Conservation (phyloP, 805 yeast genomes). For the Suhomyces xylopsoci region DNA sequence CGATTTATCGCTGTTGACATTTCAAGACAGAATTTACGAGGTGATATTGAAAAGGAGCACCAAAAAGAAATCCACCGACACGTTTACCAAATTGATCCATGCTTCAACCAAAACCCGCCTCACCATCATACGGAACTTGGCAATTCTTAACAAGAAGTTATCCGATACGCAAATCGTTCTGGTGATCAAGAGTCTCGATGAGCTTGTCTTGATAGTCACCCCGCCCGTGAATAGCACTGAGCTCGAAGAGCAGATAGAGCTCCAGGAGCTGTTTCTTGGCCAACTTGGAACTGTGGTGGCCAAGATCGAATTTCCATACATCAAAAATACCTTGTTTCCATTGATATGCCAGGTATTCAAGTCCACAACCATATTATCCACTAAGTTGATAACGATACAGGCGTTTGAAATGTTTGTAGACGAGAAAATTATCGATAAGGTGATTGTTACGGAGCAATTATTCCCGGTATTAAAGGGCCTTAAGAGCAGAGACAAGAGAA, state of each 20-base stretch:
- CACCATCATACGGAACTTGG: slow-evolving; percentile 43
- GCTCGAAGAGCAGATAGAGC: slow-evolving; percentile 26
- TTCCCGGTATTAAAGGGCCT: slow-evolving; percentile 74
- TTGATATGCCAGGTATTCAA: slow-evolving; percentile 68
- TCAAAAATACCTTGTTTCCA: slow-evolving; percentile 77
- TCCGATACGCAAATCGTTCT: slow-evolving; percentile 51
- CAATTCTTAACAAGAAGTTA: slow-evolving; percentile 46
- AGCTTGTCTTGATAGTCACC: slow-evolving; percentile 26
- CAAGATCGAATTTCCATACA: slow-evolving; percentile 60
- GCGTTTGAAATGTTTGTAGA: slow-evolving; percentile 58
- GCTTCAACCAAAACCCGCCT: slow-evolving; percentile 33
- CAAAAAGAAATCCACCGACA: slow-evolving; percentile 18
- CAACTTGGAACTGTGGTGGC: slow-evolving; percentile 41
- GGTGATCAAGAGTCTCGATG: slow-evolving; percentile 43
- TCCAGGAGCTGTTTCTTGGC: slow-evolving; percentile 54
- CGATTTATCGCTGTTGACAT: slow-evolving; percentile 70
- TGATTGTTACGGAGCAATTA: slow-evolving; percentile 69
- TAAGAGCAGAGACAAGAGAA: slow-evolving; percentile 72
- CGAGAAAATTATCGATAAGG: slow-evolving; percentile 63
- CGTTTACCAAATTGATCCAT: slow-evolving; percentile 25
- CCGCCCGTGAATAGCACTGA: slow-evolving; percentile 27
- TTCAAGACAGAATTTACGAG: slow-evolving; percentile 66
- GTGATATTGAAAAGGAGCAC: slow-evolving; percentile 27
- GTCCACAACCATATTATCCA: slow-evolving; percentile 77
- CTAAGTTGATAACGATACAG: slow-evolving; percentile 65